Conservation (phyloP, 2,329 filamentous ascomycete genomes). For the Juglanconis sp. region DNA sequence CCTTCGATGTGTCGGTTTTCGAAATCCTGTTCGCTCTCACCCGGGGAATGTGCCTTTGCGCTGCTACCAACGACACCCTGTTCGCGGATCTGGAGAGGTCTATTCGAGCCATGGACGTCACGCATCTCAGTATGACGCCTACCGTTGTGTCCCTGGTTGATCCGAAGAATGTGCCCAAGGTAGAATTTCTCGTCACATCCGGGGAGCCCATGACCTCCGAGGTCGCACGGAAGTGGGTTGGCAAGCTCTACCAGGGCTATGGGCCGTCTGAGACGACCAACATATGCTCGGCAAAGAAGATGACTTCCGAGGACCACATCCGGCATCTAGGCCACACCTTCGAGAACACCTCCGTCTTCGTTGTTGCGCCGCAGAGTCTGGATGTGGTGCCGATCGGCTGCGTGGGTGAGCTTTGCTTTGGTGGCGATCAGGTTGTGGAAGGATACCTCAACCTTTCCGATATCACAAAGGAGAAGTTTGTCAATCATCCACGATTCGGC, state of each 20-base stretch:
- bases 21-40: constrained; percentile 87
- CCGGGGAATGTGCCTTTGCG: constrained; percentile 74
- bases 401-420: constrained; percentile 82
- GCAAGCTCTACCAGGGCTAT: constrained; percentile 74
- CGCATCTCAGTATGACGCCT: constrained; percentile 81
- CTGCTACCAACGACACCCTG: constrained; percentile 69
- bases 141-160: constrained; percentile 76
- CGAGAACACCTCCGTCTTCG: constrained; percentile 71
- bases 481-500: constrained; percentile 66
- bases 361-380: constrained; percentile 47
- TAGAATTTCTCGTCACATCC: constrained; percentile 75
- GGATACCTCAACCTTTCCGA: constrained; percentile 69
- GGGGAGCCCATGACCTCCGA: constrained; percentile 75
- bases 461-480: constrained; percentile 63
- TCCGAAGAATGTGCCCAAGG: constrained; percentile 64
- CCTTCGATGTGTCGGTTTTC: constrained; percentile 85
- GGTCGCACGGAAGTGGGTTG: constrained; percentile 68
- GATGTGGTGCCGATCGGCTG: constrained; percentile 64
- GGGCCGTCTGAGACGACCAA: constrained; percentile 86
- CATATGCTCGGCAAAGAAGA: constrained; percentile 73
- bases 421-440: constrained; percentile 73
- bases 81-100: constrained; percentile 69
- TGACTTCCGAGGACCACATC: constrained; percentile 55
- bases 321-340: constrained; percentile 76
- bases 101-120: constrained; percentile 62